Base-by-base conservation (phyloP, 768 basidiomycete genomes). In the Mrakia frigida region DNA sequence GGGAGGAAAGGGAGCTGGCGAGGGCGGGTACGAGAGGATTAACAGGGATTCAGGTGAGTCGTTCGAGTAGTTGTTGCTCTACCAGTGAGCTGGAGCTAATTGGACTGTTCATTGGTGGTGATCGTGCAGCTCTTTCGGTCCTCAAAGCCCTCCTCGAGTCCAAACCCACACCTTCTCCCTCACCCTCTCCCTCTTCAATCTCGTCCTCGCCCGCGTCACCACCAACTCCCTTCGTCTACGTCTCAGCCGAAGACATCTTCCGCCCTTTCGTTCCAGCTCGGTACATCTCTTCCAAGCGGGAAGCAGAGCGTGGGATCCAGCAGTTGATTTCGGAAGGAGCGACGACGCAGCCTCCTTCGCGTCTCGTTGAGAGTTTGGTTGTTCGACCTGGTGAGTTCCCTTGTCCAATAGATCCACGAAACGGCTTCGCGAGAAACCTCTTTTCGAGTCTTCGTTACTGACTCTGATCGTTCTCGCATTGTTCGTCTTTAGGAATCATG, bases 191-290 rank as follows among this genome's bases (percentile, higher is more conserved):
- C 25, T 63, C 78, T 14, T 69, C 68, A 16, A 61, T 76, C 10
- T 63, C 78, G 11, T 11, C n/a, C n/a, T n/a, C 53, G 5, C 4
- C 76, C 18, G 59, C 71, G n/a, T 13, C 35, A 3, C 37, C 74
- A 41, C 33, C 73, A 77, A 71, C 81, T 16, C 81, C 85, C 1
- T 98, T 99, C 83, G 87, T 98, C 56, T 98, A 92, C 84, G 86
- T 99, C 75, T 99, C 97, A 69, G 97, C 97, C 9, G 96, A 96
- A 81, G 93, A 95, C 82, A 88, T 96, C 67, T 94, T 89, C 84
- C 89, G 92, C 21, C 97, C 96, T 37, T 81, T 96, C 80, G 88
- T 98, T 70, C 89, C 94, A 39, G 86, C 88, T 0, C 85, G 91
- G 50, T 99, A 99, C 84, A 93, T 98, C 80, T 87, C 91, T 81